Percentiles rank a stretch among this genome's conserved stretches.
Conservation (phyloP, 73 alveolate genomes). For the Paramecium sexaurelia region DNA sequence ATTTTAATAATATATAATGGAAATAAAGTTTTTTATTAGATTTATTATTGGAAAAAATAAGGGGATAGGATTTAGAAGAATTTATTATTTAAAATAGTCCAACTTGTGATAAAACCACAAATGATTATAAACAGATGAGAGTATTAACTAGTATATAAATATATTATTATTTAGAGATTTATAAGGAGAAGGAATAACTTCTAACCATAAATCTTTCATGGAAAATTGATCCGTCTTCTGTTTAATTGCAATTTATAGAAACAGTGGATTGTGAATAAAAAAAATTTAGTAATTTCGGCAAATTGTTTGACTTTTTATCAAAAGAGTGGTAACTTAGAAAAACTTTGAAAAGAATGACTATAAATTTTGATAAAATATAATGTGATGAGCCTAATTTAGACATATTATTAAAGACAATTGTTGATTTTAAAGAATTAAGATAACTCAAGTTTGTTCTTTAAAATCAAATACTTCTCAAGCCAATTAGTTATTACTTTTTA, state of each 20-base stretch:
- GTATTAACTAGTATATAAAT: neutral
- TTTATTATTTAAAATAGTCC: neutral
- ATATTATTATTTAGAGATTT: neutral
- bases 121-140: neutral
- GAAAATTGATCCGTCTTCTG: neutral
- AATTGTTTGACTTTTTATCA: conserved; percentile 33
- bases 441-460: neutral
- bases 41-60: neutral
- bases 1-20: neutral
- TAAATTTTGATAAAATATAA: neutral
- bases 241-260: neutral
- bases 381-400: neutral
- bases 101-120: neutral
- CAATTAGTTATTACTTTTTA: neutral
- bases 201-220: neutral
- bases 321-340: conserved; percentile 45
- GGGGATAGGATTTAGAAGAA: neutral
- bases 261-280: neutral
- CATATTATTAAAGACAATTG: neutral
- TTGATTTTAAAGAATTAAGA: neutral
- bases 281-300: neutral
- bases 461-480: neutral
- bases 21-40: neutral
- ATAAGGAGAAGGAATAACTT: neutral
- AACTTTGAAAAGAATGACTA: neutral